phyloP scores from a whole-genome alignment of 2,329 filamentous ascomycete genomes.

The Cladophialophora immunda region DNA sequence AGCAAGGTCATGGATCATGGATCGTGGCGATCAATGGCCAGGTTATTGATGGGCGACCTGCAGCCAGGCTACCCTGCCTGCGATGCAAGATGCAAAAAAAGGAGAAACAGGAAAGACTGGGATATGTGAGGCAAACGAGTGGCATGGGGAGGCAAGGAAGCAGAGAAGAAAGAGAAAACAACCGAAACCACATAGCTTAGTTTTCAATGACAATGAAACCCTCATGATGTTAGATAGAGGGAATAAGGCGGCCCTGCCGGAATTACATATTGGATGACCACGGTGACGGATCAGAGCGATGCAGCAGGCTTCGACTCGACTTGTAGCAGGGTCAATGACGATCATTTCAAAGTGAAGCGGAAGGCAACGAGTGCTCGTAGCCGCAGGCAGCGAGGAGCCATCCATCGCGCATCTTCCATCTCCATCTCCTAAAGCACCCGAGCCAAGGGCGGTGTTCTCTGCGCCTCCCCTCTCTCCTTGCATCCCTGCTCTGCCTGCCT shows the following conservation, averaged over 20 bases:
- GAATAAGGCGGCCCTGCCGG: not conserved
- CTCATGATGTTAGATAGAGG: slow-evolving; percentile 10
- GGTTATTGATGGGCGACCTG: not conserved
- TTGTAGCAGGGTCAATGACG: no score
- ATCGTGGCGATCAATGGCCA: no score
- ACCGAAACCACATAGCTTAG: slow-evolving; percentile 16
- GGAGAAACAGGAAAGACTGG: not conserved
- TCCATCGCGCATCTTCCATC: no score
- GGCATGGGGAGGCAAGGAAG: not conserved
- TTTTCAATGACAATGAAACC: slow-evolving; percentile 24
- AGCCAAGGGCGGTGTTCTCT: no score
- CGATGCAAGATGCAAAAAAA: not conserved
- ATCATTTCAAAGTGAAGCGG: no score
- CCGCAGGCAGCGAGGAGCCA: no score
- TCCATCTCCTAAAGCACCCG: no score
- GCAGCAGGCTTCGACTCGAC: not conserved
- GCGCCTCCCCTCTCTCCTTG: no score
- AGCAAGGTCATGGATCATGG: not conserved
- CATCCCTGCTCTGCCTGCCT: no score
- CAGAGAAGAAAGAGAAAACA: slow-evolving; percentile 4
- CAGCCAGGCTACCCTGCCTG: not conserved
- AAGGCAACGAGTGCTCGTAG: no score
- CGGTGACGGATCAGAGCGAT: no score
- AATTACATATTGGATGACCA: not conserved
- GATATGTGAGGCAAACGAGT: not conserved